Conservation (phyloP, 495 filamentous ascomycete species). For the Penicillium robsamsonii region DNA sequence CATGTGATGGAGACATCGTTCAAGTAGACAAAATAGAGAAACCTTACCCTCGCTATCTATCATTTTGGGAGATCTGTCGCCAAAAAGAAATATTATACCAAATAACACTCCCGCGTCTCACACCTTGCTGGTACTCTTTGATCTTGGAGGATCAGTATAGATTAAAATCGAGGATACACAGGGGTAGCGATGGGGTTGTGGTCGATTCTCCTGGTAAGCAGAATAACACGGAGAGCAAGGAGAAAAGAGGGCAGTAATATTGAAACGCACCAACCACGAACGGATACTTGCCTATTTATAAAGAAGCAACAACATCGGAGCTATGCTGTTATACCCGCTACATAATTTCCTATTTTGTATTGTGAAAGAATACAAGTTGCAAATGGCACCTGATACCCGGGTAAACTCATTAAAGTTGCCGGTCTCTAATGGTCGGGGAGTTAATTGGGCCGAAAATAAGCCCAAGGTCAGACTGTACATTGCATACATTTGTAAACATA, state of each 20-base stretch:
- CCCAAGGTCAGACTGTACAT: neutral
- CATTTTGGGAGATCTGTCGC: neutral
- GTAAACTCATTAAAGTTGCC: neutral
- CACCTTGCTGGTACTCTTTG: neutral
- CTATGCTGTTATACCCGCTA: too few relatives aligned
- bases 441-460: neutral
- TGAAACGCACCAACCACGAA: neutral
- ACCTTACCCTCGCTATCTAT: neutral
- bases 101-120: too few relatives aligned
- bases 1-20: neutral
- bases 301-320: neutral
- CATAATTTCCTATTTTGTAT: neutral
- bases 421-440: neutral
- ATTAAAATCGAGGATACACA: neutral
- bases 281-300: neutral
- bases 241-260: neutral
- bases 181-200: neutral
- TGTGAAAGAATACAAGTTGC: neutral
- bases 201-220: neutral
- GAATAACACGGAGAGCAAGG: neutral
- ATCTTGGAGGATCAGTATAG: too few relatives aligned
- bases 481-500: neutral
- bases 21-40: too few relatives aligned
- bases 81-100: neutral
- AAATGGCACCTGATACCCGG: too few relatives aligned